Conservation (phyloP, 768 basidiomycete genomes). For the Austroboletus eburneus region DNA sequence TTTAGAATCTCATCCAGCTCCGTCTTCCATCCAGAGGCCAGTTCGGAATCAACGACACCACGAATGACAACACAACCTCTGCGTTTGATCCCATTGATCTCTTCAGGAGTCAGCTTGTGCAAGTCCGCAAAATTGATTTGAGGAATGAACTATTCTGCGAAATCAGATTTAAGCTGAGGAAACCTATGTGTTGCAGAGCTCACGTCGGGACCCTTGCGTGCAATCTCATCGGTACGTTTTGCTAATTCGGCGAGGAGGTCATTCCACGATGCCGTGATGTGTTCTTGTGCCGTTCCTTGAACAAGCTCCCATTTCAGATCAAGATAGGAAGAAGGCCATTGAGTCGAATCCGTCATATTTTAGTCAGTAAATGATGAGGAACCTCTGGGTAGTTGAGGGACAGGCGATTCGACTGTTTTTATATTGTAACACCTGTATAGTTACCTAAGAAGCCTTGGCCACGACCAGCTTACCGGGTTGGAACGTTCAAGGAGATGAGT, state of each 20-base stretch:
- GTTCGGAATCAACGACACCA: constrained; percentile 52
- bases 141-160: constrained; percentile 50
- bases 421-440: no score
- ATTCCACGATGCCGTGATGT: constrained; percentile 51
- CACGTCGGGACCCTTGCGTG: constrained; percentile 47
- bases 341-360: constrained; percentile 9
- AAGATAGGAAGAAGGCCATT: constrained; percentile 40
- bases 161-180: no score
- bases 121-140: constrained; percentile 58
- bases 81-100: constrained; percentile 47
- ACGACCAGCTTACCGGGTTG: no score
- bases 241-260: constrained; percentile 55
- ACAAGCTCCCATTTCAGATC: constrained; percentile 59
- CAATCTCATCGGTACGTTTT: constrained; percentile 41
- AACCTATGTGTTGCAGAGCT: no score
- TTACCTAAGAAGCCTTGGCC: no score
- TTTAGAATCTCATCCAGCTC: constrained; percentile 51
- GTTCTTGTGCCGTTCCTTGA: constrained; percentile 42
- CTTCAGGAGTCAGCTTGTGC: constrained; percentile 40
- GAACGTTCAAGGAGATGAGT: no score
- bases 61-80: constrained; percentile 61
- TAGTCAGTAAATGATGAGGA: not conserved
- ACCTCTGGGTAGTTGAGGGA: no score
- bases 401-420: no score
- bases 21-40: constrained; percentile 56